These are phyloP conservation scores for Penicillium coprophilum DNA, from an alignment of 495 filamentous ascomycete genomes.

Conservation along the genomic window DNA sequence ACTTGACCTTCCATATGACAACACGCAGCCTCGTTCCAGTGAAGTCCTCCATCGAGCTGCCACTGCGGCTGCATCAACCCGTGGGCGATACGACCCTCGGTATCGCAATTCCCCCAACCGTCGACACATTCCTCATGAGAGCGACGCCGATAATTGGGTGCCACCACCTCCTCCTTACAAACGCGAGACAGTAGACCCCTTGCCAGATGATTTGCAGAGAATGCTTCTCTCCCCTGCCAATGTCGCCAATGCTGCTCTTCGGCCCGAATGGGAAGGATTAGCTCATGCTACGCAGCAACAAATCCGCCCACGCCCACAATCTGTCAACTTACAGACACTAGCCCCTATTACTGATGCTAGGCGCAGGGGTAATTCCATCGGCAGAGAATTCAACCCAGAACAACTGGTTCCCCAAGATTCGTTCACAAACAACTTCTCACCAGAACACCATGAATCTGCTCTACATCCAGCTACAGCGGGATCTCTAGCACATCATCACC, in stretches of 20 bases:
- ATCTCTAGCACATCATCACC: no score
- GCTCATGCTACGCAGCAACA: conserved; percentile 24
- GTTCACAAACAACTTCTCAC: conserved; percentile 4
- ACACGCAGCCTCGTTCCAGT: conserved; percentile 72
- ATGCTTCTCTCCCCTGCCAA: conserved; percentile 32
- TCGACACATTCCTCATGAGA: conserved; percentile 70
- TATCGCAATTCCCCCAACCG: conserved; percentile 28
- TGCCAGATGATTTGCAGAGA: conserved; percentile 53
- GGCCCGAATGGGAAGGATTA: conserved; percentile 25
- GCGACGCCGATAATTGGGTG: conserved; percentile 90
- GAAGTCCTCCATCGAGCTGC: conserved; percentile 76
- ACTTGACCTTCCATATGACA: conserved; percentile 63
- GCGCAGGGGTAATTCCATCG: conserved; percentile 22
- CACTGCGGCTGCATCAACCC: conserved; percentile 70
- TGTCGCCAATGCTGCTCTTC: conserved; percentile 3
- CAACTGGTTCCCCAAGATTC: conserved; percentile 11
- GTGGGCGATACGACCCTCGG: conserved; percentile 56
- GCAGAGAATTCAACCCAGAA: conserved; percentile 15
- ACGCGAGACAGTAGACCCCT: conserved; percentile 60
- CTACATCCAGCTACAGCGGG: not conserved
- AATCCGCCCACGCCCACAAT: conserved; percentile 27
- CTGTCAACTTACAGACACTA: conserved; percentile 32
- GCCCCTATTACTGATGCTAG: conserved; percentile 30
- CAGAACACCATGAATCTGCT: not conserved
- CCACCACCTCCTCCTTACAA: conserved; percentile 89